Percentiles rank a stretch among this genome's conserved stretches.
These are phyloP conservation scores for Malassezia furfur DNA, from an alignment of 1,284 basidiomycete species.

Conservation along the genomic window DNA sequence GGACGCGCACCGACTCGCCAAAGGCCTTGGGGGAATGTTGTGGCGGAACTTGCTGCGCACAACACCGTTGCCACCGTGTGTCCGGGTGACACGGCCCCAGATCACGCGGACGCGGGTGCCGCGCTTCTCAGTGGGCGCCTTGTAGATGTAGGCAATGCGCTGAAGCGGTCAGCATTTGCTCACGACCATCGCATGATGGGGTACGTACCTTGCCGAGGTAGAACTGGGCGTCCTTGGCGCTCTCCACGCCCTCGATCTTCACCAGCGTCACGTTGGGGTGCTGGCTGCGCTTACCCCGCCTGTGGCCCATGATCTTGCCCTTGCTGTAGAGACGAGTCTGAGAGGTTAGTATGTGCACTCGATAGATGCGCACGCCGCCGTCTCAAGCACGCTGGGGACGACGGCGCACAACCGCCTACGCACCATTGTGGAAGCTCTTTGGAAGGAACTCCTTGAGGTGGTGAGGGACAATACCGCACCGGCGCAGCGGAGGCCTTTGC, in stretches of 20 bases:
- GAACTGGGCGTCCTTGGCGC: conserved; percentile 88
- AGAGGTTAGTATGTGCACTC: conserved; percentile 2
- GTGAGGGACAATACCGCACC: conserved; percentile 6
- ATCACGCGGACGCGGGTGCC: conserved; percentile 90
- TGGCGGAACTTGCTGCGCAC: conserved; percentile 94
- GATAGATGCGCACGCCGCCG: background rate
- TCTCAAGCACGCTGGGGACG: background rate
- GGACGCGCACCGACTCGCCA: conserved; percentile 86
- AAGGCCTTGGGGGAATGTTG: conserved; percentile 95
- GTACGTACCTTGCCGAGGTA: conserved; percentile 89
- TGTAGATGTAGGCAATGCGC: conserved; percentile 97
- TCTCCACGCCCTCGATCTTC: conserved; percentile 92
- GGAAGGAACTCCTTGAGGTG: conserved; percentile 14
- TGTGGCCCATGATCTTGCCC: conserved; percentile 94
- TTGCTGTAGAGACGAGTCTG: conserved; percentile 73
- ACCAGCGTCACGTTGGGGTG: conserved; percentile 87
- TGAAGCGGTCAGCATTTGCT: conserved; percentile 45
- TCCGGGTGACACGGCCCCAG: conserved; percentile 64
- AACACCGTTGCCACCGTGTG: conserved; percentile 70
- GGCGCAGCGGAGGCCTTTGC: background rate
- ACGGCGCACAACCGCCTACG: background rate
- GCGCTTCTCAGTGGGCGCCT: conserved; percentile 80
- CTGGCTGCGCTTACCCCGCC: conserved; percentile 93
- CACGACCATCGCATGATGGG: background rate
- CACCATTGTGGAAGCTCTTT: conserved; percentile 14